Evolutionary conservation across 1,284 basidiomycete genomes (phyloP), one percentile per base, ranked within the genome.

Genomic region (Bjerkandera adusta): DNA sequence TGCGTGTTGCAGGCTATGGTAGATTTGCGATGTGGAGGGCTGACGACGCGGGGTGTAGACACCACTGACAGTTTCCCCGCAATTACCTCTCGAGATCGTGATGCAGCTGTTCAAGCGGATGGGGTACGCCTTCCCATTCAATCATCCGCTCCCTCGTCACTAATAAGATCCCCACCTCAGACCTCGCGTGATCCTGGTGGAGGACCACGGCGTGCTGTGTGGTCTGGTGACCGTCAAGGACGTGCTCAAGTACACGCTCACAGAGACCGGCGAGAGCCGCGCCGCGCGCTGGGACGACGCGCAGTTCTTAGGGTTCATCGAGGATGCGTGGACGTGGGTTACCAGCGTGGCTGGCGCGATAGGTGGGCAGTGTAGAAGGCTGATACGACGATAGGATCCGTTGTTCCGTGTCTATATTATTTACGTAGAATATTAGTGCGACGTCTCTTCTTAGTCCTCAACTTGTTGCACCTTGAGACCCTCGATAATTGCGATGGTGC

Each of bases 171-270:
- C 49, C 27, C 48, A 20, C 32, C 26, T 35, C 60, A 97, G 92
- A 0, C 97, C 97, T 1, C 85, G 95, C 13, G 91, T 97, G 12
- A 94, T 99, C 50, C 77, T 99, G 4, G 92, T 99, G 1, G 89
- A 93, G 60, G 81, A 89, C 48, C 81, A 85, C 57, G 96, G 96
- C 10, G 69, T 73, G 33, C 74, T 99, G 3, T 81, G 79, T 1
- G 96, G 96, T 1, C 73, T 99, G 12, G 85, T 97, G 16, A 98
- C 95, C 0, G 89, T 99, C 49, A 99, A 99, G 64, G 97, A 99
- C 57, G 91, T 98, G 10, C 70, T 99, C 11, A 83, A 84, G 36
- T 91, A 92, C 61, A 92, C 88, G 49, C 71, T 55, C 47, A 65
- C 66, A 1, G 71, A 71, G 45, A 54, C 59, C 16, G 54, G 72